Base-by-base conservation (phyloP, 208 protist species). In the Cochliopodium minus region DNA sequence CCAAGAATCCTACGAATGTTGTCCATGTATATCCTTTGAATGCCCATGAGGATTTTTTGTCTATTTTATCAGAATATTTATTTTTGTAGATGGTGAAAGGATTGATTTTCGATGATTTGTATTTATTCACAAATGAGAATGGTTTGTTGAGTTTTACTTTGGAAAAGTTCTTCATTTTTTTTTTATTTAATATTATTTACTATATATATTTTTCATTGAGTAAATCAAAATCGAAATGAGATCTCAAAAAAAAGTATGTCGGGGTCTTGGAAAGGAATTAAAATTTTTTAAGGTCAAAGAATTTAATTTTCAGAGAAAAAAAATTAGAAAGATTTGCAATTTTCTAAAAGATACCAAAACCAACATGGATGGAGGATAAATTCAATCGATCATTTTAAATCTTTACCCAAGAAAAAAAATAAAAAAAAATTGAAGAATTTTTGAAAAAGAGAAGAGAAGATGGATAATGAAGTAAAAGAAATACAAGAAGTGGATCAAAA, bases 271-370 rank as follows among this genome's bases (percentile, higher is more conserved):
- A 43, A 17, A n/a, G 17, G 17, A 43, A n/a, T n/a, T n/a, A n/a
- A 43, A 17, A 17, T n/a, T n/a, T 17, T 17, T n/a, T n/a, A 17
- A 17, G 38, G n/a, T n/a, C 23, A 11, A 25, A 25, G 49, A 10
- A 57, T 40, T 30, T 22, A 13, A 33, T n/a, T 2, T 42, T 40
- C 22, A 33, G 22, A n/a, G 7, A 51, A 33, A 26, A 36, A 29
- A 36, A 57, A 50, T 50, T 53, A 0, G 47, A 39, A 3, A 36
- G 57, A 22, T 78, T 78, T 3, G 54, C 70, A 9, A 67, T 85
- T 22, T 69, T 87, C 15, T 72, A 85, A 46, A 78, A 20, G 11
- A 17, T 57, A 20, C 46, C 11, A 54, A 56, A 23, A 13, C 15
- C 15, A 17, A 11, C 45, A 57, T 57, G 30, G 56, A 56, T n/a